Percentiles rank a stretch among this genome's conserved stretches.
These are phyloP conservation scores for Pichia sp. DNA, from an alignment of 1,139 yeast species.

Conservation along the genomic window DNA sequence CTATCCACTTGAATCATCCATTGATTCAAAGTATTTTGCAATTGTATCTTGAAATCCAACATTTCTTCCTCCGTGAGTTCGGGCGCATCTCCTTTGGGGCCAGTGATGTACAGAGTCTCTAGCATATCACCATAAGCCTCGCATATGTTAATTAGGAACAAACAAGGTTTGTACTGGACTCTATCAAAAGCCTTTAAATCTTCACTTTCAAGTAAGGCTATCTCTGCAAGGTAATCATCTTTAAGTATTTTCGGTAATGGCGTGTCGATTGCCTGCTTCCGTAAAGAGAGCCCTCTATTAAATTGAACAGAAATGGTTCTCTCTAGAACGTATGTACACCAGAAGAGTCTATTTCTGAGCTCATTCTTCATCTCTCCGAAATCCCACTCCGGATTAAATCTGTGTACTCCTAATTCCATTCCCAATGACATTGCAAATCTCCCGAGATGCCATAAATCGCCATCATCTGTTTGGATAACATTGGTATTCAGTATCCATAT, in stretches of 20 bases:
- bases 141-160: constrained; percentile 16
- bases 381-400: constrained; percentile 21
- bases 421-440: constrained; percentile 22
- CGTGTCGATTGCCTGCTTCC: constrained; percentile 22
- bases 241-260: constrained; percentile 17
- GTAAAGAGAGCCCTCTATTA: constrained; percentile 18
- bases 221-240: constrained; percentile 15
- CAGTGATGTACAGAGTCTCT: constrained; percentile 18
- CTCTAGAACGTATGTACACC: constrained; percentile 20
- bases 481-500: constrained; percentile 19
- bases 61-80: constrained; percentile 12
- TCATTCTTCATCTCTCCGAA: constrained; percentile 19
- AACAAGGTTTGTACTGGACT: constrained; percentile 18
- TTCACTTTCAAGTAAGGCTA: background rate
- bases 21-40: constrained; percentile 12
- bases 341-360: constrained; percentile 19
- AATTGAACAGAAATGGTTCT: constrained; percentile 19
- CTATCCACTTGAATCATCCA: constrained; percentile 17
- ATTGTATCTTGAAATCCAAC: constrained; percentile 5
- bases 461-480: constrained; percentile 18
- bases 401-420: constrained; percentile 22
- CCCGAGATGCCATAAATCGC: constrained; percentile 22
- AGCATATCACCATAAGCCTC: constrained; percentile 21
- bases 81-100: constrained; percentile 13
- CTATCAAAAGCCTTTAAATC: constrained; percentile 9